Evolutionary conservation across 1,284 basidiomycete genomes (phyloP).

Genomic region (Inonotus obliquus): DNA sequence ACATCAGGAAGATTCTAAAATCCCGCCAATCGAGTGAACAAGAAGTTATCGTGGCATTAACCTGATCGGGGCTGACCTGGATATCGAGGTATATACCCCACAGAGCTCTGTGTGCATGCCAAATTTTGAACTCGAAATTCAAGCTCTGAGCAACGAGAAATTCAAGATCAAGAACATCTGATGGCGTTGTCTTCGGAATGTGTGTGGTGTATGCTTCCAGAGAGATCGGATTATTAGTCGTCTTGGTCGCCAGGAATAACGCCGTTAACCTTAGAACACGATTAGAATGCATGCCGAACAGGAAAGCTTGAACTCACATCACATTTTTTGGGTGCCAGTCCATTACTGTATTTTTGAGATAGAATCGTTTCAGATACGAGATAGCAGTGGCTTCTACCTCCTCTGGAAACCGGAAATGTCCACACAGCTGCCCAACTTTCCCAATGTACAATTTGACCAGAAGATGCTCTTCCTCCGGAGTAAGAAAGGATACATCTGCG

Average conservation of each 20-base stretch:
- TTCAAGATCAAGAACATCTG: constrained; percentile 88
- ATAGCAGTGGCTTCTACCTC: constrained; percentile 91
- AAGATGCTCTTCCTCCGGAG: constrained; percentile 79
- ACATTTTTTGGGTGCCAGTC: constrained; percentile 99
- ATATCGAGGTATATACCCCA: constrained; percentile 91
- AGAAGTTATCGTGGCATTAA: neutral
- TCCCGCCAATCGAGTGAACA: neutral
- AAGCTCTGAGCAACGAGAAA: constrained; percentile 94
- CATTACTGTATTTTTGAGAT: constrained; percentile 97
- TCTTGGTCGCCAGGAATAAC: constrained; percentile 94
- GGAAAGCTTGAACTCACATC: constrained; percentile 55
- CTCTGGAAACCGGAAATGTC: constrained; percentile 84
- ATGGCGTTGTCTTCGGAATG: constrained; percentile 74
- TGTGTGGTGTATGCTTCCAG: constrained; percentile 78
- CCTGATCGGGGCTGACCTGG: constrained; percentile 52
- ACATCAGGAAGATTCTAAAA: constrained; percentile 47
- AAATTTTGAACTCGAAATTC: constrained; percentile 88
- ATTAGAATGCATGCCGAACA: neutral
- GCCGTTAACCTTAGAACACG: constrained; percentile 77
- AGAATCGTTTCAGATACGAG: constrained; percentile 93
- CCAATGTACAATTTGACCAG: constrained; percentile 88
- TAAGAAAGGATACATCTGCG: constrained; percentile 64
- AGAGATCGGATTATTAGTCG: constrained; percentile 89
- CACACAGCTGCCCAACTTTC: constrained; percentile 83
- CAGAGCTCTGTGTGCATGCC: constrained; percentile 85